Percentiles rank a stretch among this genome's conserved stretches.
These are phyloP conservation scores for Pichia norvegensis DNA, from an alignment of 1,139 yeast species.

Conservation along the genomic window DNA sequence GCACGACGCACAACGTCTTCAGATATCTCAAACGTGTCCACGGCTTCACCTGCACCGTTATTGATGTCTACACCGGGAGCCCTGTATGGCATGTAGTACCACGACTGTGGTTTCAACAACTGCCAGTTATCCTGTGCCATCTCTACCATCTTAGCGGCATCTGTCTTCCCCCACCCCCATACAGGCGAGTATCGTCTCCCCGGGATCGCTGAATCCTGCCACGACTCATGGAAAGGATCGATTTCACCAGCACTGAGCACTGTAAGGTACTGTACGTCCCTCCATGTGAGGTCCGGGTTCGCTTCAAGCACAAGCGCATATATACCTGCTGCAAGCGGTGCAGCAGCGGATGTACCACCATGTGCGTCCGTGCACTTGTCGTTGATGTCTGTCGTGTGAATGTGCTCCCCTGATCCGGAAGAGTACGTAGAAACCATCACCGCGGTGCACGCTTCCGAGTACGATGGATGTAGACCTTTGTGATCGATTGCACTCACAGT, in stretches of 20 bases:
- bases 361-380: slow-evolving; percentile 65
- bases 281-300: slow-evolving; percentile 87
- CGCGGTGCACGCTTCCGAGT: slow-evolving; percentile 91
- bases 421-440: slow-evolving; percentile 94
- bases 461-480: slow-evolving; percentile 75
- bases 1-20: slow-evolving; percentile 42
- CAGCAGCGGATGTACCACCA: slow-evolving; percentile 99
- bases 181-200: slow-evolving; percentile 71
- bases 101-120: slow-evolving; percentile 83
- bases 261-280: slow-evolving; percentile 84
- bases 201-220: slow-evolving; percentile 52
- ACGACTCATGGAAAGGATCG: slow-evolving; percentile 57
- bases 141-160: slow-evolving; percentile 69
- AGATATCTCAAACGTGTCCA: slow-evolving; percentile 38
- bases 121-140: slow-evolving; percentile 65
- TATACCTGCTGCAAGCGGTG: slow-evolving; percentile 95
- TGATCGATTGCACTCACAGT: slow-evolving; percentile 93
- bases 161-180: slow-evolving; percentile 91
- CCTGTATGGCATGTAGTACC: slow-evolving; percentile 51
- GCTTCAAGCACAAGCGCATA: slow-evolving; percentile 74
- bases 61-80: slow-evolving; percentile 27
- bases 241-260: slow-evolving; percentile 68
- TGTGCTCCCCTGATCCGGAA: slow-evolving; percentile 84
- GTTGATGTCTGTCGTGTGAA: slow-evolving; percentile 83
- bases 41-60: slow-evolving; percentile 19